Conservation (phyloP, 495 filamentous ascomycete species). For the Massariosphaeria phaeospora region DNA sequence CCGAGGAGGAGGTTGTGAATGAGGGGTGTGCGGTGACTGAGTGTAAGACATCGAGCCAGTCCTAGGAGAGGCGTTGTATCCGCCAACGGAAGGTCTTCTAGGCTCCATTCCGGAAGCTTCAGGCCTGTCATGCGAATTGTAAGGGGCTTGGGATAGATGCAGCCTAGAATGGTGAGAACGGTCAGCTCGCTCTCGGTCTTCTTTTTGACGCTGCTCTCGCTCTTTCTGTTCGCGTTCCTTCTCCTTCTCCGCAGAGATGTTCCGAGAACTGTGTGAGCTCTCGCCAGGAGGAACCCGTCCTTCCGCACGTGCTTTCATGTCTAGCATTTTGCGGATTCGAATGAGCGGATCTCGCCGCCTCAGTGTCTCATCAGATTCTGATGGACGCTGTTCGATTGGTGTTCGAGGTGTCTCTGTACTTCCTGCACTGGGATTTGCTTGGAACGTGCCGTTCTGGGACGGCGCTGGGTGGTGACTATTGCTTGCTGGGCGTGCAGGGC, state of each 20-base stretch:
- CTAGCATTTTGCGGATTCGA: conserved; percentile 16
- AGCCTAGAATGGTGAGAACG: too few species aligned
- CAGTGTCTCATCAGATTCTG: conserved; percentile 1
- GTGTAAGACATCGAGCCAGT: conserved; percentile 1
- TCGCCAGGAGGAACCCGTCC: not conserved
- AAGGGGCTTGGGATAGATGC: conserved; percentile 3
- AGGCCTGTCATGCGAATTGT: conserved; percentile 3
- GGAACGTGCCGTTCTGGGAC: not conserved
- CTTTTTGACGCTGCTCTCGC: too few species aligned
- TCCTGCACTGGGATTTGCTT: not conserved
- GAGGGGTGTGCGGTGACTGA: conserved; percentile 2
- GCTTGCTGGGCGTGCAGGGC: not conserved
- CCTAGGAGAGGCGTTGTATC: not conserved
- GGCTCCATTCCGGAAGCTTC: not conserved
- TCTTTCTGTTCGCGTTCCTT: too few species aligned
- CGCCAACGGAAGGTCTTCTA: conserved; percentile 2
- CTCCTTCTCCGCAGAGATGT: too few species aligned
- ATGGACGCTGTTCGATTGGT: not conserved
- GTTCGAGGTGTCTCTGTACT: not conserved
- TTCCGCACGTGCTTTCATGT: not conserved
- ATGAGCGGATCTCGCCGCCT: conserved; percentile 1
- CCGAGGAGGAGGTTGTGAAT: not conserved
- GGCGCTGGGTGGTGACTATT: not conserved
- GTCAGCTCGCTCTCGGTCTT: too few species aligned
- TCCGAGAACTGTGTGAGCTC: too few species aligned